These are phyloP conservation scores for Dendrobium nobile DNA, from an alignment of 106 monocot genomes.

Conservation along the genomic window DNA sequence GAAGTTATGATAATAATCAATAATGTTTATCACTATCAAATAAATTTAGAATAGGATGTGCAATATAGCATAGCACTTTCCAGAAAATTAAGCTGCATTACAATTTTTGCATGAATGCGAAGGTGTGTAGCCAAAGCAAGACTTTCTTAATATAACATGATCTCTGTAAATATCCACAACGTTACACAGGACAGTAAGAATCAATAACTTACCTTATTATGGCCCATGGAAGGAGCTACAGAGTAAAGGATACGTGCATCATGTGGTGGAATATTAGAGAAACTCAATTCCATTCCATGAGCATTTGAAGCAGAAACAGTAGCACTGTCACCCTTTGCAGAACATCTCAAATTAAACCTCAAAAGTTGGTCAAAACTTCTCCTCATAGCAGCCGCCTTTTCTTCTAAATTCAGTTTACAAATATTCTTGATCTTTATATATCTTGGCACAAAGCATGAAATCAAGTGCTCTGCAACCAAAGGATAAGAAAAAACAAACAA, in stretches of 20 bases:
- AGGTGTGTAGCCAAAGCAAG: too few relatives aligned
- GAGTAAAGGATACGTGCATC: conserved; percentile 65
- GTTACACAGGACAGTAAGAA: neutral
- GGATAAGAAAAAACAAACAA: neutral
- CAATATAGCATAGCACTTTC: too few relatives aligned
- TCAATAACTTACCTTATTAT: conserved; percentile 64
- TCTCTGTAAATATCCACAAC: neutral
- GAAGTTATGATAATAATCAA: neutral
- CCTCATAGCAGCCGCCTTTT: neutral
- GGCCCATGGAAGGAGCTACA: conserved; percentile 79
- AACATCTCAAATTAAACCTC: conserved; percentile 16
- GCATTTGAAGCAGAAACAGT: conserved; percentile 9
- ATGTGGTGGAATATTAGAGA: conserved; percentile 16
- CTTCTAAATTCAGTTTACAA: conserved; percentile 11
- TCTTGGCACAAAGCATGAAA: conserved; percentile 6
- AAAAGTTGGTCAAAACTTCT: conserved; percentile 10
- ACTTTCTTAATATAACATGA: neutral
- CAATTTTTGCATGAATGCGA: too few relatives aligned
- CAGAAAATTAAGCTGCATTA: too few relatives aligned
- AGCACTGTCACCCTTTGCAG: conserved; percentile 5
- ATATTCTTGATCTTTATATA: conserved; percentile 10
- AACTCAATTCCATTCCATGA: conserved; percentile 1
- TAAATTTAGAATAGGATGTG: neutral
- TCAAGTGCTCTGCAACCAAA: conserved; percentile 13
- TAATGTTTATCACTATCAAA: neutral